Percentiles rank a stretch among this genome's conserved stretches.
Conservation (phyloP, 257 asterid genomes). For the Parsonsia alboflavescens region DNA sequence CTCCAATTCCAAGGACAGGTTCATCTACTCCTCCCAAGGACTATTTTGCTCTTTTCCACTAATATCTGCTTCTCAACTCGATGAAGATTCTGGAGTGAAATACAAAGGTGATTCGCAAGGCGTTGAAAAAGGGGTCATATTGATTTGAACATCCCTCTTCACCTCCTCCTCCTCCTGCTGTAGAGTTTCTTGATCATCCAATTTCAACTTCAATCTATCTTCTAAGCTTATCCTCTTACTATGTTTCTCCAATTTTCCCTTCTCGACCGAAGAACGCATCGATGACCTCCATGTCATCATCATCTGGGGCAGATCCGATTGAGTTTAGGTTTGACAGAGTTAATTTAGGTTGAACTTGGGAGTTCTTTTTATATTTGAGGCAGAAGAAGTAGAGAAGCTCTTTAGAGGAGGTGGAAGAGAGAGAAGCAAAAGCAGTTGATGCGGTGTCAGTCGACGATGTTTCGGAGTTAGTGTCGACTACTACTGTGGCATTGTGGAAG, state of each 20-base stretch:
- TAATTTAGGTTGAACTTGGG: slow-evolving; percentile 32
- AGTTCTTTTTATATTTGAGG: slow-evolving; percentile 20
- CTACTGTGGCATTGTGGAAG: not conserved
- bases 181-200: not conserved
- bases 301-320: slow-evolving; percentile 2
- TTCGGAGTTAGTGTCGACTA: slow-evolving; percentile 12
- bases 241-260: too few species aligned
- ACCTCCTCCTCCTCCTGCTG: slow-evolving; percentile 5
- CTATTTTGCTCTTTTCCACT: not conserved
- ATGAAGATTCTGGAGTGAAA: slow-evolving; percentile 28
- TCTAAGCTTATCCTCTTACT: slow-evolving; percentile 24
- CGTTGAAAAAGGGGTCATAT: slow-evolving; percentile 18
- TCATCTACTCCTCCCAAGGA: not conserved
- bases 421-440: slow-evolving; percentile 11
- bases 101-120: slow-evolving; percentile 27
- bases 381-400: slow-evolving; percentile 50
- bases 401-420: slow-evolving; percentile 29
- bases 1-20: not conserved
- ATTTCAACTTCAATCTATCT: slow-evolving; percentile 27
- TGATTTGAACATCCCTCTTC: not conserved
- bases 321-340: slow-evolving; percentile 3
- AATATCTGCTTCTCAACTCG: not conserved
- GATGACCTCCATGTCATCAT: slow-evolving; percentile 37
- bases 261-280: slow-evolving; percentile 29
- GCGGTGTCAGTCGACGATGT: not conserved